Evolutionary conservation across 2,329 filamentous ascomycete species (phyloP), one percentile per base, ranked within the genome.

Genomic region (Metarhizium humberi): DNA sequence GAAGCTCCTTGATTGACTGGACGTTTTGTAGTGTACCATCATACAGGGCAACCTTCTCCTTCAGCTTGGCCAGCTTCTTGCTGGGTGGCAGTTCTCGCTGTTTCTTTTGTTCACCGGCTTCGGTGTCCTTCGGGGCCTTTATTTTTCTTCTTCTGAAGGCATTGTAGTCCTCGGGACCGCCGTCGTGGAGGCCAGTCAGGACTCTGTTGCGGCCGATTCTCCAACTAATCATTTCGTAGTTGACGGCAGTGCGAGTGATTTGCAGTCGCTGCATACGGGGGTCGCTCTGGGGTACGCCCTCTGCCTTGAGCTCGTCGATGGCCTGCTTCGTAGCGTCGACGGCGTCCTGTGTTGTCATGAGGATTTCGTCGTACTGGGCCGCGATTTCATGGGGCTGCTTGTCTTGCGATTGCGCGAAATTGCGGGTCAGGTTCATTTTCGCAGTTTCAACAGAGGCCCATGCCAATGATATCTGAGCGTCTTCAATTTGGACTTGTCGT

Each of bases 181-280:
- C 92, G 63, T 97, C 92, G 54, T 87, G 79, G 6, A 81, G 75
- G n/a, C 92, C 92, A 52, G 90, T 89, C 58, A 99, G 75, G 0
- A 96, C 87, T 54, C 94, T 81, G 70, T 99, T 97, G 50, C 94
- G 86, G 30, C 92, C 92, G 60, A 97, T 89, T 68, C 94, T 82
- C 92, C 92, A 97, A 66, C 90, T 92, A 55, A 99, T 87, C 71
- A 96, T 84, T 61, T 90, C 89, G 69, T 95, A 97, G 70, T 94
- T 95, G 55, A 97, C 90, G 1, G 92, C 91, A 0, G 95, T 95
- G 58, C 88, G 87, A 3, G 92, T 95, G 56, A 99, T 87, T 62
- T 96, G 92, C 49, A 99, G 75, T 63, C 91, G 86, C 72, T 99
- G 94, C 85, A 99, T 91, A 56, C 90, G 84, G 40, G 83, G 74